Percentiles rank a stretch among this genome's conserved stretches.
These are phyloP conservation scores for Malus hybrid DNA, from an alignment of 331 rosid genomes.

Conservation along the genomic window DNA sequence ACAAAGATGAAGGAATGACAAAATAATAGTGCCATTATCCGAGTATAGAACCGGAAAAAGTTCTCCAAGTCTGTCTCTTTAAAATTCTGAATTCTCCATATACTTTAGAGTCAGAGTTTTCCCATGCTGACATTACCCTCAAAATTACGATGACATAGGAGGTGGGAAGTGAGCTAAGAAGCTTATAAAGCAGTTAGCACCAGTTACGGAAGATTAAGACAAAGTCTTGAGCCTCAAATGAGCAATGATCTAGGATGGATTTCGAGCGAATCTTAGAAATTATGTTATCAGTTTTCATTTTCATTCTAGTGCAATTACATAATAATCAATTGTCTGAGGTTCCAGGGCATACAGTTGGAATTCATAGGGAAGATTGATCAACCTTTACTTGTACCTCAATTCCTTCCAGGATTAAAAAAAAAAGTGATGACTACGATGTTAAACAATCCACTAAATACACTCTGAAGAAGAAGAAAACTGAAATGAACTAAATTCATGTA, in stretches of 20 bases:
- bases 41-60: background rate
- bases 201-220: background rate
- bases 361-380: background rate
- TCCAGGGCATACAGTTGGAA: background rate
- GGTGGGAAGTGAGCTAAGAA: background rate
- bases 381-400: background rate
- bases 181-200: background rate
- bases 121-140: background rate
- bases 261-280: background rate
- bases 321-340: background rate
- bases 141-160: background rate
- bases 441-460: background rate
- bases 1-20: background rate
- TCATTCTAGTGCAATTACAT: background rate
- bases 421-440: background rate
- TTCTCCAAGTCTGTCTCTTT: background rate
- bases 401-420: too few species aligned
- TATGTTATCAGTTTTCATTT: background rate
- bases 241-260: background rate
- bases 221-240: background rate
- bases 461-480: background rate
- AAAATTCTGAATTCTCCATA: background rate
- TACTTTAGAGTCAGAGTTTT: background rate
- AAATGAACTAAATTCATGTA: background rate
- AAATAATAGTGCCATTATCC: background rate